Evolutionary conservation across 345 rosid species (phyloP).

Genomic region (Camelina hispida): DNA sequence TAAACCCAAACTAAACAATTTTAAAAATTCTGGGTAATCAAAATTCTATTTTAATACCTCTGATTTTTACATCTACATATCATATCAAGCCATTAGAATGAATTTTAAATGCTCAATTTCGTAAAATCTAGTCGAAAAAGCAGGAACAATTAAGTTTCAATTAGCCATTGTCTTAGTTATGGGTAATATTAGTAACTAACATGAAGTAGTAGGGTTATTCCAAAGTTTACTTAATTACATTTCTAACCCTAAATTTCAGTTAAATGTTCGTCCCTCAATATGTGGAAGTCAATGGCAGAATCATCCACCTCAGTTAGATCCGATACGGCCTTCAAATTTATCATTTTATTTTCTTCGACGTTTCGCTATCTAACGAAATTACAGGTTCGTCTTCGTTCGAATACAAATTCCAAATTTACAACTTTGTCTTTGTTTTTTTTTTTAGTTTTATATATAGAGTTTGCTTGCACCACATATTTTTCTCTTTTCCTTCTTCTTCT

Average conservation of each 20-base stretch:
- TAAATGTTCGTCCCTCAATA: conserved; percentile 1
- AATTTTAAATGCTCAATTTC: neutral
- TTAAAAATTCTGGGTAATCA: neutral
- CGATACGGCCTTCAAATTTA: conserved; percentile 6
- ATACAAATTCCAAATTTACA: conserved; percentile 30
- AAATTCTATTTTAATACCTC: neutral
- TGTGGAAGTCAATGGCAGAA: conserved; percentile 30
- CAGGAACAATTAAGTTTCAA: neutral
- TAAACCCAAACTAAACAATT: neutral
- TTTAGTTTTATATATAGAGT: neutral
- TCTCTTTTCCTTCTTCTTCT: conserved; percentile 20
- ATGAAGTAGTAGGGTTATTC: neutral
- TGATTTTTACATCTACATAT: no score
- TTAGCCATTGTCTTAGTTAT: neutral
- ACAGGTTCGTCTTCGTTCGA: conserved; percentile 18
- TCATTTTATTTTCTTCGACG: conserved; percentile 16
- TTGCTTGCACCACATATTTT: conserved; percentile 9
- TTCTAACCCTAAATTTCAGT: conserved; percentile 18
- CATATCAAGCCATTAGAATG: neutral
- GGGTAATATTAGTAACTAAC: neutral
- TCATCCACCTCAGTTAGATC: conserved; percentile 1
- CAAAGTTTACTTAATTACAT: neutral
- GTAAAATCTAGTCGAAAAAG: neutral
- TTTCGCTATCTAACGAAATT: conserved; percentile 38
- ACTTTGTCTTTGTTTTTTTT: neutral